phyloP scores from a whole-genome alignment of 2,329 filamentous ascomycete genomes.

The Sporothrix curviconia region DNA sequence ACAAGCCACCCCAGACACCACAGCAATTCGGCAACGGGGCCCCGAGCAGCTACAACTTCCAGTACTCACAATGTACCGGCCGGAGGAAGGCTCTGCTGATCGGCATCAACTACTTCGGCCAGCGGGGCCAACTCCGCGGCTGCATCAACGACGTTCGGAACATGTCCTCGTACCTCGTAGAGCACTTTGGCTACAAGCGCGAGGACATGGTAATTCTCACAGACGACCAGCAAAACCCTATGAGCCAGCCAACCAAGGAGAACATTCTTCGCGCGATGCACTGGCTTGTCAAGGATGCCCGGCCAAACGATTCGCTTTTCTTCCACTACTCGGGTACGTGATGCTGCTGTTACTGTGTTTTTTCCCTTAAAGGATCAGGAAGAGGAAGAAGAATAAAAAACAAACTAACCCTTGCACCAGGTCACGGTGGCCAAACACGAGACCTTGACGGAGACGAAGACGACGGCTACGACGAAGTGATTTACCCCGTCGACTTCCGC shows the following conservation, averaged over 20 bases:
- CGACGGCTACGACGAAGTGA: conserved; percentile 76
- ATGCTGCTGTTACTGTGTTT: too few species aligned
- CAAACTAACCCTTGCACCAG: too few species aligned
- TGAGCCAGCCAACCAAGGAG: conserved; percentile 93
- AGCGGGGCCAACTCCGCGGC: conserved; percentile 80
- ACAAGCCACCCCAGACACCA: conserved; percentile 14
- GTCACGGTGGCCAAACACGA: conserved; percentile 74
- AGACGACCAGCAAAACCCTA: conserved; percentile 93
- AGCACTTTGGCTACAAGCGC: conserved; percentile 84
- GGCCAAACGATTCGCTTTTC: conserved; percentile 88
- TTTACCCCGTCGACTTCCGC: conserved; percentile 77
- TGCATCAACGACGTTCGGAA: conserved; percentile 98
- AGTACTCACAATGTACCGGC: conserved; percentile 87
- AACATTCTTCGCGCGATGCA: conserved; percentile 96
- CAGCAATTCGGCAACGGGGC: conserved; percentile 58
- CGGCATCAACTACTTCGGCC: conserved; percentile 93
- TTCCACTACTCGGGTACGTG: conserved; percentile 98
- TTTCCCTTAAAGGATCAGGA: too few species aligned
- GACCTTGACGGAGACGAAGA: conserved; percentile 75
- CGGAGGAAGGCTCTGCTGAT: conserved; percentile 83
- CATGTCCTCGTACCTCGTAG: conserved; percentile 85
- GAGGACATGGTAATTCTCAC: conserved; percentile 97
- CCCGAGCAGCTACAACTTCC: conserved; percentile 72
- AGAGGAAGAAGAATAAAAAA: background rate
- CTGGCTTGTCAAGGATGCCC: conserved; percentile 91